Base-by-base conservation (phyloP, 2,329 filamentous ascomycete genomes). In the Paraphaeosphaeria minitans region DNA sequence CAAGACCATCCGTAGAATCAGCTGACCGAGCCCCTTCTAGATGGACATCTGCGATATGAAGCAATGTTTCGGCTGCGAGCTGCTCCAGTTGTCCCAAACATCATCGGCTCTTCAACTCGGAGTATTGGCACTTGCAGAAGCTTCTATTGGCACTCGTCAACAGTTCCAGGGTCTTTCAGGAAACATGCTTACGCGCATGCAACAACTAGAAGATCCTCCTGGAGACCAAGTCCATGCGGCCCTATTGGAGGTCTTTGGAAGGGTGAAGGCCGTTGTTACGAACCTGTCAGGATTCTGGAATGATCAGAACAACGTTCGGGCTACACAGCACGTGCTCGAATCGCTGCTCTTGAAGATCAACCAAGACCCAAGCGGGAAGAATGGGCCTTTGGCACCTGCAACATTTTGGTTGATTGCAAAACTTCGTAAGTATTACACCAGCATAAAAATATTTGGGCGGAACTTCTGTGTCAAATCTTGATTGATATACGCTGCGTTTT, bases 1-100 rank as follows among this genome's bases (percentile, higher is more conserved):
- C 29, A n/a, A 10, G 16, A 21, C 24, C 21, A 21, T 46, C 13
- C 13, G 12, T n/a, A 41, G 10, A 27, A 51, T 3, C 7, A 13
- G 21, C 22, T 42, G 21, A 41, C 33, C 42, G 33, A 51, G 6
- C 1, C 22, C 33, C 14, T 10, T 13, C 5, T 47, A 82, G 82
- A 79, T 87, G 3, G 84, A 87, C 64, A 86, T 85, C 70, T 85
- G 85, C 53, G 84, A 87, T 58, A 76, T 78, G 29, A 74, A 81
- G 14, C 80, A 81, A 13, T 80, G 81, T 46, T 86, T 87, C 64
- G 81, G 82, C 19, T 79, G 82, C 1, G 78, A 82, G 12, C 74
- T 86, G 2, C 81, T 84, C 0, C 71, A 82, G 2, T 70, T 85
- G 31, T 82, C 83, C 0, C 79, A 51, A 1, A 79, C 43, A 75